phyloP scores from a whole-genome alignment of 306 rosid genomes.

The Glycyrrhiza uralensis region DNA sequence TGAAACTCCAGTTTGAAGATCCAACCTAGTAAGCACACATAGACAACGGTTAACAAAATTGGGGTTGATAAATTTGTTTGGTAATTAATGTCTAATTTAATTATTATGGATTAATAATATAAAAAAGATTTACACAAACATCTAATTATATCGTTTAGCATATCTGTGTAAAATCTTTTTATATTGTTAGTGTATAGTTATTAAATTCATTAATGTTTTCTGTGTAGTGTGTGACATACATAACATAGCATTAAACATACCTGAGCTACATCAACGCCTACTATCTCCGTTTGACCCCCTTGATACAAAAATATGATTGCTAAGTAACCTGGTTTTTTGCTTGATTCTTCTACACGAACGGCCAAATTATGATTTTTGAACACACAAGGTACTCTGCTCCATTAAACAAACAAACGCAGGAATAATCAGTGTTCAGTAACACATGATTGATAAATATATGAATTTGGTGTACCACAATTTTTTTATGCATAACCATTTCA shows the following conservation, averaged over 20 bases:
- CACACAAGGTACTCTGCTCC: slow-evolving; percentile 67
- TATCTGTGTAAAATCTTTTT: too few species aligned
- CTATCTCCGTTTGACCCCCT: slow-evolving; percentile 98
- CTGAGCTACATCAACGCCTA: slow-evolving; percentile 75
- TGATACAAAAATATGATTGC: slow-evolving; percentile 72
- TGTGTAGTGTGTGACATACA: too few species aligned
- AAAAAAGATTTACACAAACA: too few species aligned
- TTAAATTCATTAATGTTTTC: too few species aligned
- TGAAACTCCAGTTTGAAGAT: slow-evolving; percentile 57
- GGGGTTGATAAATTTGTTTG: not conserved
- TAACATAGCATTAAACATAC: slow-evolving; percentile 25
- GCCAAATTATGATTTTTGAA: slow-evolving; percentile 62
- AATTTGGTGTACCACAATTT: not conserved
- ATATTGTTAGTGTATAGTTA: too few species aligned
- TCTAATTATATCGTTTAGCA: too few species aligned
- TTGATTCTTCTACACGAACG: slow-evolving; percentile 81
- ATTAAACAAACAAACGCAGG: not conserved
- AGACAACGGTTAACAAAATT: not conserved
- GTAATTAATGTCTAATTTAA: too few species aligned
- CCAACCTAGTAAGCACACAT: slow-evolving; percentile 44
- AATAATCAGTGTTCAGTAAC: not conserved
- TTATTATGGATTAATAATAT: too few species aligned
- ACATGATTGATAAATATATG: not conserved
- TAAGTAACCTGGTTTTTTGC: slow-evolving; percentile 60
- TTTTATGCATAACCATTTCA: not conserved